Conservation (phyloP, 441 rosid species). For the Dalechampia spathulata region DNA sequence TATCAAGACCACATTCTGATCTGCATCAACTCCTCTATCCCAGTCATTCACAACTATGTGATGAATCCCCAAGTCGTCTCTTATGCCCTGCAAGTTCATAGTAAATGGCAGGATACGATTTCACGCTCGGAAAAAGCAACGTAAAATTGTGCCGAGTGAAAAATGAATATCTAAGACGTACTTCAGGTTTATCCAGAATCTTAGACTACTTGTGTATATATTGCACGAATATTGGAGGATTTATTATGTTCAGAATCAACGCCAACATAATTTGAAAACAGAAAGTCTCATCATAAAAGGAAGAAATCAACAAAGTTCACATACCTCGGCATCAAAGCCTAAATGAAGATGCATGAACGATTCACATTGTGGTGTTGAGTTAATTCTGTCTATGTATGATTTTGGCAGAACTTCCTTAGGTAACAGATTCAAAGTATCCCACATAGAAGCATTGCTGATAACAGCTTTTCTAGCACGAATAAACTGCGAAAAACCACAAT, state of each 20-base stretch:
- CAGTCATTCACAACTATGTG: constrained; percentile 87
- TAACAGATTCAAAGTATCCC: constrained; percentile 75
- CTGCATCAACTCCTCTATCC: constrained; percentile 86
- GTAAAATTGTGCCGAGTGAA: too few relatives aligned
- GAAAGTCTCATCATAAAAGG: not conserved
- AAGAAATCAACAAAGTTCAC: too few relatives aligned
- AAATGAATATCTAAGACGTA: too few relatives aligned
- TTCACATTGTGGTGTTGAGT: constrained; percentile 66
- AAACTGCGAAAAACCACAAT: constrained; percentile 38
- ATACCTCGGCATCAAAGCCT: constrained; percentile 86
- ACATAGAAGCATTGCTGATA: constrained; percentile 90
- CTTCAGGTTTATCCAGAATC: not conserved
- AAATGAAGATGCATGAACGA: constrained; percentile 98
- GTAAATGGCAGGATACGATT: not conserved
- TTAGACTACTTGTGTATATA: not conserved
- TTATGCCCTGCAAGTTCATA: constrained; percentile 10
- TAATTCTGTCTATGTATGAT: constrained; percentile 44
- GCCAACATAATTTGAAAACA: too few relatives aligned
- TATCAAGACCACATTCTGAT: constrained; percentile 87
- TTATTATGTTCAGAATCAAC: not conserved
- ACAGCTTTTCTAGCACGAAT: constrained; percentile 81
- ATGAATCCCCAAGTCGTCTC: constrained; percentile 73
- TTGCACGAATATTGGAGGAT: not conserved
- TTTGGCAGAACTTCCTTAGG: constrained; percentile 61
- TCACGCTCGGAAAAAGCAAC: too few relatives aligned